phyloP scores from a whole-genome alignment of 2,329 filamentous ascomycete genomes.

The Sordariomycetes sp. region DNA sequence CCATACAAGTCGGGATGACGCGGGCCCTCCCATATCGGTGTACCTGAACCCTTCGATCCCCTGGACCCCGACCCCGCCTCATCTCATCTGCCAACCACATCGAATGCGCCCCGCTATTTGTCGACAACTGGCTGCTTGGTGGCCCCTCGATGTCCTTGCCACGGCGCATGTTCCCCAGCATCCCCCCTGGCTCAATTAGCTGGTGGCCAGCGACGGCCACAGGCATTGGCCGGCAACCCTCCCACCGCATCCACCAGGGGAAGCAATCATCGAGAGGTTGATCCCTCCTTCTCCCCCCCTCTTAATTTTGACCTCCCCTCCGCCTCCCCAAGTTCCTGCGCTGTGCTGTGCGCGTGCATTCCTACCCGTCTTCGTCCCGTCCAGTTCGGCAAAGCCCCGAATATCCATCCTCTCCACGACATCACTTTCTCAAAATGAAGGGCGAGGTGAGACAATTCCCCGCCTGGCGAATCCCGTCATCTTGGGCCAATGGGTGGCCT shows the following conservation, averaged over 20 bases:
- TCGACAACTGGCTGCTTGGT: not conserved
- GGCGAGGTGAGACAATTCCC: constrained; percentile 35
- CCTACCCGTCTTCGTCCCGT: not conserved
- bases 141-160: not conserved
- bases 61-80: not conserved
- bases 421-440: constrained; percentile 34
- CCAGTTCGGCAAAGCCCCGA: not conserved
- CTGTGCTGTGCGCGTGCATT: constrained; percentile 6
- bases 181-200: not conserved
- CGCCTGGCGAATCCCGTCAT: constrained; percentile 5
- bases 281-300: not conserved
- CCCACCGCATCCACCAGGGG: not conserved
- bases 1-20: not conserved
- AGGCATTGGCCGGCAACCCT: not conserved
- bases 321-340: not conserved
- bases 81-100: not conserved
- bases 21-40: not conserved
- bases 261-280: not conserved
- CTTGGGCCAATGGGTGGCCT: constrained; percentile 1
- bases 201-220: not conserved
- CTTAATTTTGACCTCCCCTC: not conserved
- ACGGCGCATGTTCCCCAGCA: not conserved
- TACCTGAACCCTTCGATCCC: not conserved
- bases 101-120: not conserved
- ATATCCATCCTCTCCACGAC: not conserved